Conservation (phyloP, 768 basidiomycete species). For the Mrakia frigida region DNA sequence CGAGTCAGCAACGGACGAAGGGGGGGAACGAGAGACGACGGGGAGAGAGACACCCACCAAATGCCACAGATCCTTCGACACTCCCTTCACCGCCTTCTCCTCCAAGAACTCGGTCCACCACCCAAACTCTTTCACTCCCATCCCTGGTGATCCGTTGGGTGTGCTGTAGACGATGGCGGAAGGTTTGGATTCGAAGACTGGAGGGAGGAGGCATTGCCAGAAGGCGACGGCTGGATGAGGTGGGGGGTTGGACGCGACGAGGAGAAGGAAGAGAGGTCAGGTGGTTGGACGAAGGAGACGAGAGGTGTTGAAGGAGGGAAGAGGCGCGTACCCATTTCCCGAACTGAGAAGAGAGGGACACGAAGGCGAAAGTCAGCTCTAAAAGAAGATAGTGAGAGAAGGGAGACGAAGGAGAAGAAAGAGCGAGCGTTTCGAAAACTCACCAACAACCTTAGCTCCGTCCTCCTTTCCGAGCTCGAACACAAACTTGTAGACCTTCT, state of each 20-base stretch:
- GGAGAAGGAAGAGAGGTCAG: background rate
- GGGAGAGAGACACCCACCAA: constrained; percentile 30
- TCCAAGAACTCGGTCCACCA: constrained; percentile 43
- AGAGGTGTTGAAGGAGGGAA: background rate
- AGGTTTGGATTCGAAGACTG: constrained; percentile 39
- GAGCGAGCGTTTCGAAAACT: background rate
- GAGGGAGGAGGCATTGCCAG: constrained; percentile 43
- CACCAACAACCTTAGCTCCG: constrained; percentile 38
- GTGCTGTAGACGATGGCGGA: constrained; percentile 39
- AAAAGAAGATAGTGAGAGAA: background rate
- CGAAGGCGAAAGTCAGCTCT: background rate
- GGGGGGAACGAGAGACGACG: background rate
- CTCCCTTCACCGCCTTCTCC: constrained; percentile 39
- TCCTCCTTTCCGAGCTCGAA: constrained; percentile 42
- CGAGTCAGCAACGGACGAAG: background rate
- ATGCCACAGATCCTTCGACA: constrained; percentile 44
- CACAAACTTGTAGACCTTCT: constrained; percentile 44
- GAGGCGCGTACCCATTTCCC: constrained; percentile 40
- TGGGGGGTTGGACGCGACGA: too few relatives aligned
- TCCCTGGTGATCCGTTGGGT: constrained; percentile 24
- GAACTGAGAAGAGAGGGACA: constrained; percentile 34
- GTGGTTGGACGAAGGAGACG: background rate
- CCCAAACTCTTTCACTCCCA: constrained; percentile 37
- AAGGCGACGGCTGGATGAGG: constrained; percentile 40
- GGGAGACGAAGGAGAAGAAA: background rate